Conservation (phyloP, 768 basidiomycete species). For the Pseudohyphozyma bogoriensis region DNA sequence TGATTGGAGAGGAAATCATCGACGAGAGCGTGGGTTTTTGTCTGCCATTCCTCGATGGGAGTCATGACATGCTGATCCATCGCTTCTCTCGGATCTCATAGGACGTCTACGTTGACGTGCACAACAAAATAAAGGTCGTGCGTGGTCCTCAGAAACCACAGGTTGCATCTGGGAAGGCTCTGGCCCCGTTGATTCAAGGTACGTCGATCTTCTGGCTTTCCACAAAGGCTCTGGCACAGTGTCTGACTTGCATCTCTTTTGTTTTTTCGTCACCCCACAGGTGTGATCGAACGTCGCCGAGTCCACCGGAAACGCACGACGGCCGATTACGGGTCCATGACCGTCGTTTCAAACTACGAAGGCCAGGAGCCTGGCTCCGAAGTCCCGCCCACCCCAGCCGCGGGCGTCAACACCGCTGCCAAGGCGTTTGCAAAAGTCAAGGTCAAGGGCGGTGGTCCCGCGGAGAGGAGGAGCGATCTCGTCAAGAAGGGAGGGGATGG, state of each 20-base stretch:
- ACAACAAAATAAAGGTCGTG: conserved; percentile 32
- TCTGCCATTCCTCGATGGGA: too few species aligned
- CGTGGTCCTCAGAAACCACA: conserved; percentile 25
- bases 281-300: conserved; percentile 27
- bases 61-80: background rate
- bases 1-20: conserved; percentile 59
- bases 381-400: too few species aligned
- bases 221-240: too few species aligned
- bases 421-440: background rate
- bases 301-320: conserved; percentile 13
- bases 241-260: background rate
- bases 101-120: conserved; percentile 31
- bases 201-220: background rate
- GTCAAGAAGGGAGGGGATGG: too few species aligned
- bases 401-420: conserved; percentile 11
- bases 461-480: background rate
- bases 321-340: background rate
- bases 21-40: conserved; percentile 30
- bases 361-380: too few species aligned
- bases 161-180: conserved; percentile 23
- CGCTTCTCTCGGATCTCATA: background rate
- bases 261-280: background rate
- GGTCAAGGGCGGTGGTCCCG: background rate
- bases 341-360: too few species aligned
- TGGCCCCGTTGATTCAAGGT: conserved; percentile 31